Evolutionary conservation across 208 protist species (phyloP).

Genomic region (Phytomonas sp.): DNA sequence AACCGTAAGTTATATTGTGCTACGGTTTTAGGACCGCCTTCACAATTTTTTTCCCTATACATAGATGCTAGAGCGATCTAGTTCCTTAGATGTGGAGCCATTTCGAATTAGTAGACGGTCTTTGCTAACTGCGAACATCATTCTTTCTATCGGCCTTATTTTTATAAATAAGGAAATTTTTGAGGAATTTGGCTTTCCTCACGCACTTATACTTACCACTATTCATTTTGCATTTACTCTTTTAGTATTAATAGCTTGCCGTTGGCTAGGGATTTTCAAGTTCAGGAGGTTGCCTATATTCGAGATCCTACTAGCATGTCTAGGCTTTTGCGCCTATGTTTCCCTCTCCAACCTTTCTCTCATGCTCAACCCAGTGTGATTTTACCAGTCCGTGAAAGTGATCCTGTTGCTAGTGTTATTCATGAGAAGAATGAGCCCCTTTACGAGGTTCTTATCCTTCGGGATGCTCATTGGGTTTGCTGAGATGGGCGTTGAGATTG

Average conservation of each 20-base stretch:
- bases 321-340: slow-evolving; percentile 85
- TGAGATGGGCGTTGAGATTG: slow-evolving; percentile 58
- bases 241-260: slow-evolving; percentile 37
- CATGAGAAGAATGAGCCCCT: slow-evolving; percentile 57
- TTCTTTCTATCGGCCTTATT: slow-evolving; percentile 50
- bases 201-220: slow-evolving; percentile 47
- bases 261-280: slow-evolving; percentile 36
- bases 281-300: slow-evolving; percentile 32
- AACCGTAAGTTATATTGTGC: not conserved
- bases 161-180: slow-evolving; percentile 71
- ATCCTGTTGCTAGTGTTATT: slow-evolving; percentile 64
- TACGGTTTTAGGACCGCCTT: not conserved
- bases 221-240: slow-evolving; percentile 68
- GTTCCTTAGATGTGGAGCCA: not conserved
- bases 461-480: slow-evolving; percentile 42
- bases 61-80: slow-evolving; percentile 11
- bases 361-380: slow-evolving; percentile 81
- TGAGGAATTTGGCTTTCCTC: slow-evolving; percentile 35
- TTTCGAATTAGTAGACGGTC: not conserved
- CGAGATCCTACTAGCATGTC: slow-evolving; percentile 58
- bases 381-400: slow-evolving; percentile 88
- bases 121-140: slow-evolving; percentile 20
- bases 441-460: slow-evolving; percentile 33
- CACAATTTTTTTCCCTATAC: not conserved
- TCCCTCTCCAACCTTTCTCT: slow-evolving; percentile 84